Evolutionary conservation across 129 eudicot species (phyloP), one percentile per base, ranked within the genome.

Genomic region (Arctium minus): DNA sequence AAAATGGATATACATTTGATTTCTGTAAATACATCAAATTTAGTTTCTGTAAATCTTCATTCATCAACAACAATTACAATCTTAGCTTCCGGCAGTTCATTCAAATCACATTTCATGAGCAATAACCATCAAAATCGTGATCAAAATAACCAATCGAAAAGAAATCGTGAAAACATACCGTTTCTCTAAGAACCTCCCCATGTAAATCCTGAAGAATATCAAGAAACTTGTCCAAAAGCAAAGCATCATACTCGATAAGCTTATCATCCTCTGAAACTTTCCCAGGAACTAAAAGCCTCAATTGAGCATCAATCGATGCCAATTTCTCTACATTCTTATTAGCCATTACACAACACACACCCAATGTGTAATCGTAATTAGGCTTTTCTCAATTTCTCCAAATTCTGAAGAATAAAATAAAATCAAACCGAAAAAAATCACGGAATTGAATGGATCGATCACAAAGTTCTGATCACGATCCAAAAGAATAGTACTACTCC

Each of bases 141-240:
- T 44, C 2, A 44, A 44, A 44, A 44, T 9, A 44, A 8, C 50
- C 50, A 44, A 44, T 8, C 27, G 27, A 22, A 22, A 22, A 22
- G 27, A 22, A 22, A 22, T 22, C 27, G 5, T 18, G 8, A 0
- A 27, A 72, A 62, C 79, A 50, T 79, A 88, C 98, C 82, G 93
- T 93, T 80, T 96, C 97, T 74, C 85, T 94, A 30, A 96, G 90
- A 86, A 82, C 98, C 73, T 91, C 97, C 2, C 99, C 99, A 75
- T 96, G 99, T 78, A 96, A 88, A 78, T 93, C 94, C 85, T 93
- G 97, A 69, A 96, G 97, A 85, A 96, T 91, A 69, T 96, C 94
- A 37, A 95, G 99, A 84, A 95, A 95, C 11, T 93, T 92, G 78
- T 95, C 97, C 84, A 95, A 74, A 81, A 93, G 88, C 86, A 91